phyloP scores from a whole-genome alignment of 495 filamentous ascomycete species.

The Lophium mytilinum region DNA sequence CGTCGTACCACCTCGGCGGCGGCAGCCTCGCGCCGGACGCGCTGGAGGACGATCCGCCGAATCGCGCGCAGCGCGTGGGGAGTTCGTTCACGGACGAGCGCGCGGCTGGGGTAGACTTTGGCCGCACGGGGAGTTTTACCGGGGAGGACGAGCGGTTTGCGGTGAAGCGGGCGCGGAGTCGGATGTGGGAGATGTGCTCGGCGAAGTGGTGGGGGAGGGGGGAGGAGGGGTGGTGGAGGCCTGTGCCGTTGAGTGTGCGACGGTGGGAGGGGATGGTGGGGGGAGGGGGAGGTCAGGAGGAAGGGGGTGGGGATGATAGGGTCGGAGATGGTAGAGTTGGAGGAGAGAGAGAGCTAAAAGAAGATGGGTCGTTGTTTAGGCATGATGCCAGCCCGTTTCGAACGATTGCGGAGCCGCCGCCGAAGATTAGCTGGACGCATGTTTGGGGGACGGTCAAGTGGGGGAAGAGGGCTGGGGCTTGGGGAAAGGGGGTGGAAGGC shows the following conservation, averaged over 20 bases:
- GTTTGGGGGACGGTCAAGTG: slow-evolving; percentile 46
- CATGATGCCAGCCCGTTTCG: slow-evolving; percentile 40
- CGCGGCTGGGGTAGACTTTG: background rate
- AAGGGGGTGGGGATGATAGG: background rate
- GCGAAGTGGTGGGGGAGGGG: slow-evolving; percentile 52
- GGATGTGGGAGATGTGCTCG: slow-evolving; percentile 65
- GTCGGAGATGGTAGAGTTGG: background rate
- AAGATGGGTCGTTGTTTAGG: slow-evolving; percentile 30
- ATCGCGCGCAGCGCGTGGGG: slow-evolving; percentile 16
- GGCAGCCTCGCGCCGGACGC: slow-evolving; percentile 25
- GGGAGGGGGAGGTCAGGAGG: background rate
- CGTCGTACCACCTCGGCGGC: slow-evolving; percentile 43
- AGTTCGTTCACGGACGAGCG: slow-evolving; percentile 8
- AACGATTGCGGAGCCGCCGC: slow-evolving; percentile 37
- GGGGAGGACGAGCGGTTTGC: slow-evolving; percentile 69
- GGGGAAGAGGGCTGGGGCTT: slow-evolving; percentile 46
- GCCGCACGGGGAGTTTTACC: slow-evolving; percentile 43
- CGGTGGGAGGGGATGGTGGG: slow-evolving; percentile 44
- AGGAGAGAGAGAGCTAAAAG: background rate
- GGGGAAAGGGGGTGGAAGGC: slow-evolving; percentile 44
- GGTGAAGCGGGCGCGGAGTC: slow-evolving; percentile 56
- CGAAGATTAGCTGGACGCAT: slow-evolving; percentile 42
- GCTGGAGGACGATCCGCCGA: slow-evolving; percentile 38
- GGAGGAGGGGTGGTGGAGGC: slow-evolving; percentile 53
- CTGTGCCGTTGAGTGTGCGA: slow-evolving; percentile 42